Evolutionary conservation across 148 eudicot genomes (phyloP).

Genomic region (Agrostemma githago): DNA sequence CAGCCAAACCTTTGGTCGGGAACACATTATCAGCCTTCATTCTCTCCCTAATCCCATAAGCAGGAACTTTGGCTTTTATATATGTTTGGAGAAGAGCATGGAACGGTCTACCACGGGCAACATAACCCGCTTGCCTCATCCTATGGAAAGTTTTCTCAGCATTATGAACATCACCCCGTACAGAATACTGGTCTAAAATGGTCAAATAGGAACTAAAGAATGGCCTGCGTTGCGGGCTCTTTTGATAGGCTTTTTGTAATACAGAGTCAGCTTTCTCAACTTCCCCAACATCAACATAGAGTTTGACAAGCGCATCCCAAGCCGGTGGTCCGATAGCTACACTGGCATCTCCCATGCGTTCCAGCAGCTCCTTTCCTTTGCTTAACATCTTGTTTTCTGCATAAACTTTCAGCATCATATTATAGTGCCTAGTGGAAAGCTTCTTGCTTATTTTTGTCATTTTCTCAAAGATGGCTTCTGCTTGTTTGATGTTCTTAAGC

Average conservation of each 20-base stretch:
- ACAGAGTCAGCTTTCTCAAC: constrained; percentile 79
- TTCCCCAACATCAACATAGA: constrained; percentile 71
- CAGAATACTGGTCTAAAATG: constrained; percentile 64
- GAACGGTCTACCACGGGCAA: constrained; percentile 39
- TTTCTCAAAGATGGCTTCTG: constrained; percentile 58
- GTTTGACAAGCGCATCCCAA: constrained; percentile 78
- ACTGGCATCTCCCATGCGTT: constrained; percentile 61
- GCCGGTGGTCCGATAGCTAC: constrained; percentile 53
- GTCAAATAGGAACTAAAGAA: constrained; percentile 47
- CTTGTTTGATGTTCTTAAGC: constrained; percentile 54
- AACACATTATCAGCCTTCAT: constrained; percentile 75
- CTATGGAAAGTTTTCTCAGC: constrained; percentile 68
- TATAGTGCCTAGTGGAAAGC: constrained; percentile 42
- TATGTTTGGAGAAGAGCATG: constrained; percentile 39
- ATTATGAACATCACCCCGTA: constrained; percentile 69
- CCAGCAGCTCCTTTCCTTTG: constrained; percentile 73
- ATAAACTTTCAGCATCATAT: constrained; percentile 54
- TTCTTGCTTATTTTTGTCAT: constrained; percentile 32
- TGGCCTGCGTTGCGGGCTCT: constrained; percentile 36
- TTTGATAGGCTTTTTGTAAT: constrained; percentile 47
- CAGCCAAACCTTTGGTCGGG: constrained; percentile 44
- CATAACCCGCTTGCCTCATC: constrained; percentile 72
- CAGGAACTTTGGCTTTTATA: constrained; percentile 59
- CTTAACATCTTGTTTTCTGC: constrained; percentile 63
- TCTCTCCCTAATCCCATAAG: constrained; percentile 79